Evolutionary conservation across 805 yeast species (phyloP), one percentile per base, ranked within the genome.

Genomic region (Clavispora carvajalis): DNA sequence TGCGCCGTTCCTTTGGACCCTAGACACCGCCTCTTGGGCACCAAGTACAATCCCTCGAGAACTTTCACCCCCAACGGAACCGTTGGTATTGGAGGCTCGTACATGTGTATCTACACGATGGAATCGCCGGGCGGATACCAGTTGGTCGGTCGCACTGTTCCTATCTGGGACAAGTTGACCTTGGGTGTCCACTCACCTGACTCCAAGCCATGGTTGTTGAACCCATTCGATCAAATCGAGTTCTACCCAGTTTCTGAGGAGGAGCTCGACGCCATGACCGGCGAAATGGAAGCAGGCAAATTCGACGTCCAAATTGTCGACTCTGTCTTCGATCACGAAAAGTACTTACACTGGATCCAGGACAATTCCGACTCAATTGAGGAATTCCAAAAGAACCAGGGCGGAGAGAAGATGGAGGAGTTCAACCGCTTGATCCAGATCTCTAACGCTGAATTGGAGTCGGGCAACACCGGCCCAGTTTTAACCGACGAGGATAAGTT

Each of bases 41-140:
- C 96, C 22, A 91, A 91, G 66, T 93, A 91, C 68, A 91, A 91
- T 60, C 99, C 99, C 29, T 85, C 96, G 11, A 79, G 99, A 71
- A 87, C 97, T 1, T 90, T 75, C 69, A 91, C 99, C 2, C 96
- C 96, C 29, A 87, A 88, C 58, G 99, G 99, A 52, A 85, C 93
- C 26, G 98, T 91, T 46, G 99, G 99, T 57, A 82, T 93, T 59
- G 99, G 99, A 48, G 98, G 99, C 53, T 88, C 85, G 86, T 93
- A 89, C 74, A 90, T 91, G 98, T 91, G 98, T 70, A 90, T 91
- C 53, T 91, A 91, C 65, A 88, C 98, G 23, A 90, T 91, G 91
- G 95, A 88, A 51, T 88, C 96, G 19, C 99, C 99, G 36, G 99
- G 99, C 67, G 99, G 99, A 23, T 91, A 91, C 66, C 98, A 91